phyloP scores from a whole-genome alignment of 176 grass and related monocot genomes.

The Chloris gayana region DNA sequence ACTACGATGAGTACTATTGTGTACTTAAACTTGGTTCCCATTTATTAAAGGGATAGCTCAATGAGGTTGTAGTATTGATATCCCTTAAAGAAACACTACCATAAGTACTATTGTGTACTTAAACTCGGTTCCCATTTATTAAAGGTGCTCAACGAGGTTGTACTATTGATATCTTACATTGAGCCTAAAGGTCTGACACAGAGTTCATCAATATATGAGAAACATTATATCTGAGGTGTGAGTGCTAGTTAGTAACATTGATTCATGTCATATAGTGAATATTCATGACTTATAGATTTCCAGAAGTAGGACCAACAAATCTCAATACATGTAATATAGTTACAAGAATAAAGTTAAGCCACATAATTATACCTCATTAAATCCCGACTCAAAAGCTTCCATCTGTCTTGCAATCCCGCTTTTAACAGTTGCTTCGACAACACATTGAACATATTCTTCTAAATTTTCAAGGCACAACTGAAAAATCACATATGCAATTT shows the following conservation, averaged over 20 bases:
- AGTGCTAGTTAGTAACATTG: neutral
- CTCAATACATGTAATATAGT: neutral
- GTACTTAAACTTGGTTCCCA: too few species aligned
- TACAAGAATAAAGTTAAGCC: slow-evolving; percentile 2
- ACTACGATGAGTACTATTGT: too few species aligned
- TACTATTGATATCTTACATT: too few species aligned
- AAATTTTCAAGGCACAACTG: slow-evolving; percentile 81
- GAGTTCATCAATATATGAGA: neutral
- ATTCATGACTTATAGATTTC: slow-evolving; percentile 1
- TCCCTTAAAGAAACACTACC: too few species aligned
- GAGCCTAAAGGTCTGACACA: too few species aligned
- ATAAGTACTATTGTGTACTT: too few species aligned
- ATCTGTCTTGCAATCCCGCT: slow-evolving; percentile 75
- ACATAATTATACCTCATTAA: slow-evolving; percentile 76
- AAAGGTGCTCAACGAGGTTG: too few species aligned
- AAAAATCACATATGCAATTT: slow-evolving; percentile 37
- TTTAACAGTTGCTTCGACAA: slow-evolving; percentile 74
- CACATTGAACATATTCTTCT: slow-evolving; percentile 72
- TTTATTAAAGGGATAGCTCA: too few species aligned
- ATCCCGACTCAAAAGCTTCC: slow-evolving; percentile 88
- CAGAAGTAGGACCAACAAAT: neutral
- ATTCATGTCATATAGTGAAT: neutral
- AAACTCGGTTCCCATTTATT: too few species aligned
- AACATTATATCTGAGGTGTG: neutral
- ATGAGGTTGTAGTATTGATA: too few species aligned